phyloP scores from a whole-genome alignment of 2,329 filamentous ascomycete species.

The Seiridium cupressi region DNA sequence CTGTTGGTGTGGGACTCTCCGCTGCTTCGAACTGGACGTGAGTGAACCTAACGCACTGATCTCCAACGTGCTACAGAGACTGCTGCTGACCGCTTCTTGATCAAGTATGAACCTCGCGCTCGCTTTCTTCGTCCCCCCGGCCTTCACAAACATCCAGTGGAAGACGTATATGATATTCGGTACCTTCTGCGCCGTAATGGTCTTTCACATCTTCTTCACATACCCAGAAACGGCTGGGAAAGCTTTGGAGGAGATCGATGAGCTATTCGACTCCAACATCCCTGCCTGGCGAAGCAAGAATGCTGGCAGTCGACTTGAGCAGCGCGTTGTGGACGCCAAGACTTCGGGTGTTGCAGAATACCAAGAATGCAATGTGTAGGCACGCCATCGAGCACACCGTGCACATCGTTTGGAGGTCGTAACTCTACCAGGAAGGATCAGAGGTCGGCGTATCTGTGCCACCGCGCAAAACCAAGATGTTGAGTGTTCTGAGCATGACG shows the following conservation, averaged over 20 bases:
- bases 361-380: not conserved
- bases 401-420: slow-evolving; percentile 11
- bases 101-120: slow-evolving; percentile 19
- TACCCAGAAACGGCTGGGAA: slow-evolving; percentile 41
- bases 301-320: slow-evolving; percentile 15
- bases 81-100: not conserved
- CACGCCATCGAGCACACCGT: slow-evolving; percentile 15
- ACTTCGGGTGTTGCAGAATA: not conserved
- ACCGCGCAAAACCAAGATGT: slow-evolving; percentile 11
- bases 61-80: not conserved
- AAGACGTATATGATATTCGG: slow-evolving; percentile 40
- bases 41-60: not conserved
- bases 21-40: slow-evolving; percentile 21
- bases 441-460: slow-evolving; percentile 11
- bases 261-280: slow-evolving; percentile 44
- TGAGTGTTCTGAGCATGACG: slow-evolving; percentile 14
- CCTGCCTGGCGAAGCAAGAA: slow-evolving; percentile 9
- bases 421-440: slow-evolving; percentile 11
- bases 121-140: slow-evolving; percentile 14
- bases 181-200: slow-evolving; percentile 29
- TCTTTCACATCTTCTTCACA: slow-evolving; percentile 14
- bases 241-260: slow-evolving; percentile 50
- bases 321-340: slow-evolving; percentile 13
- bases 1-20: slow-evolving; percentile 18
- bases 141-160: slow-evolving; percentile 16